Evolutionary conservation across 495 filamentous ascomycete species (phyloP).

Genomic region (Annulohypoxylon maeteangense): DNA sequence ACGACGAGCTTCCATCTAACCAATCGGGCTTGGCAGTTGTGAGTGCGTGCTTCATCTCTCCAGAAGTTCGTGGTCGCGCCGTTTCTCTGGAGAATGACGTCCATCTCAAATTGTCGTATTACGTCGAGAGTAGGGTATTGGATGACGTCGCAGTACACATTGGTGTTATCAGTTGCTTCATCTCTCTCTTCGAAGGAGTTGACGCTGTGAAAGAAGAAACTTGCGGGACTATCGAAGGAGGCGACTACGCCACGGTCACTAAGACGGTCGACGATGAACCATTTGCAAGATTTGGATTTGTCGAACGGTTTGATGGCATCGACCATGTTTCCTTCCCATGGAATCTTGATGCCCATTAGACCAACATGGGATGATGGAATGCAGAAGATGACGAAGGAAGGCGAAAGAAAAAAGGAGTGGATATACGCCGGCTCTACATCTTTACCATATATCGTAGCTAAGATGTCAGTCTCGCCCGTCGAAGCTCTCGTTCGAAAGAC

Average conservation of each 20-base stretch:
- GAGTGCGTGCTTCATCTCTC: constrained; percentile 47
- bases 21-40: constrained; percentile 50
- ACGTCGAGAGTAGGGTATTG: constrained; percentile 66
- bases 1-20: constrained; percentile 61
- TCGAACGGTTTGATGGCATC: constrained; percentile 67
- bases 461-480: constrained; percentile 72
- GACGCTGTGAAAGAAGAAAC: constrained; percentile 81
- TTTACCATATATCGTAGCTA: constrained; percentile 69
- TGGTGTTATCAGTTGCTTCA: constrained; percentile 46
- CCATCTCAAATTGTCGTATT: constrained; percentile 66
- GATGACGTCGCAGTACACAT: constrained; percentile 69
- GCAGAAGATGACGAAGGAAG: constrained; percentile 73
- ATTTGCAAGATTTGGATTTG: constrained; percentile 61
- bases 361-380: constrained; percentile 63
- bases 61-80: constrained; percentile 42
- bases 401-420: constrained; percentile 76
- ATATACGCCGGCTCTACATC: constrained; percentile 68
- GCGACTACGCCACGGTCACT: constrained; percentile 65
- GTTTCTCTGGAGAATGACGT: constrained; percentile 63
- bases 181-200: constrained; percentile 74
- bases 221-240: constrained; percentile 66
- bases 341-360: constrained; percentile 59
- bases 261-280: constrained; percentile 75
- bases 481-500: constrained; percentile 69
- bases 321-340: constrained; percentile 67